Conservation (phyloP, 2,329 filamentous ascomycete genomes). For the Pseudogymnoascus sp. region DNA sequence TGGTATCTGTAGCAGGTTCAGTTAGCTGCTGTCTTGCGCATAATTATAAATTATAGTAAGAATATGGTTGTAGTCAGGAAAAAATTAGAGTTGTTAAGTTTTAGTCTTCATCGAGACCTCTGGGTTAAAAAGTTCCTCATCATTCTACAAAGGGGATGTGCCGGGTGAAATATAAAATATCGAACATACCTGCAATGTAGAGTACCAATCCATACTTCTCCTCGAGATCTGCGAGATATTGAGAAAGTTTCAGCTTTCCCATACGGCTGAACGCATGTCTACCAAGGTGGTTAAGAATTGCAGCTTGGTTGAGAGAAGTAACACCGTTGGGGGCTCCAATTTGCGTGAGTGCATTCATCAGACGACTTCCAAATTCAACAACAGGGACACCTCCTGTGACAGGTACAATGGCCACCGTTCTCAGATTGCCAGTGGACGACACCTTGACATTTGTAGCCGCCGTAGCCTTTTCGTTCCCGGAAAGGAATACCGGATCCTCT, state of each 20-base stretch:
- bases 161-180: slow-evolving; percentile 9
- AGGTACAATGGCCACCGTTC: slow-evolving; percentile 86
- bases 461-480: slow-evolving; percentile 54
- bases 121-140: slow-evolving; percentile 23
- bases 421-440: slow-evolving; percentile 82
- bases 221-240: slow-evolving; percentile 93
- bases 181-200: slow-evolving; percentile 70
- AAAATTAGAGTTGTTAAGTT: slow-evolving; percentile 52
- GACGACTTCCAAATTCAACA: slow-evolving; percentile 82
- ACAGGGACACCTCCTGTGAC: slow-evolving; percentile 89
- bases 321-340: slow-evolving; percentile 86
- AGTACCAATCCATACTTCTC: slow-evolving; percentile 95
- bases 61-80: slow-evolving; percentile 43
- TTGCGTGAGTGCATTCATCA: slow-evolving; percentile 82
- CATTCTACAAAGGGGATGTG: slow-evolving; percentile 39
- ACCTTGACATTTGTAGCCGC: slow-evolving; percentile 57
- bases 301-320: slow-evolving; percentile 84
- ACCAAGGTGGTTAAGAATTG: slow-evolving; percentile 89
- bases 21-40: slow-evolving; percentile 18
- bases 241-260: slow-evolving; percentile 90
- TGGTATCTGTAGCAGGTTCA: slow-evolving; percentile 59
- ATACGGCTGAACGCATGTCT: slow-evolving; percentile 95
- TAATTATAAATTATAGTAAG: neutral
- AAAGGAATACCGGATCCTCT: slow-evolving; percentile 67
- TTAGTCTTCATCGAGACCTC: slow-evolving; percentile 25